Percentiles rank a stretch among this genome's conserved stretches.
These are phyloP conservation scores for Gyrodon lividus DNA, from an alignment of 768 basidiomycete species.

Conservation along the genomic window DNA sequence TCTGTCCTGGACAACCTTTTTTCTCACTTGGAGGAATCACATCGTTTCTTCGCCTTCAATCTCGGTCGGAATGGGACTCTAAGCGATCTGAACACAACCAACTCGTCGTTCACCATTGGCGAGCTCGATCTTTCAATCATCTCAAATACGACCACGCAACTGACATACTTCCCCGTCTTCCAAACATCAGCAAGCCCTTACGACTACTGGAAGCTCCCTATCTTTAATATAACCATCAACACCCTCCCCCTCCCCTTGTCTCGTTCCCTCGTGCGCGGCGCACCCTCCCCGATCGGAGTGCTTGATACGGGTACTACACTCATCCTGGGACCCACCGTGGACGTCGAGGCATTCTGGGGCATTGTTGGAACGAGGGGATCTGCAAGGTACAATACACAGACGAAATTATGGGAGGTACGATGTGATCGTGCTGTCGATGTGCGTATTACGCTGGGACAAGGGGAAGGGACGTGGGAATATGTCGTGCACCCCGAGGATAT, in stretches of 20 bases:
- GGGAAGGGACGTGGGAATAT: constrained; percentile 35
- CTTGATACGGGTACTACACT: constrained; percentile 65
- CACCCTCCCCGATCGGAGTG: constrained; percentile 48
- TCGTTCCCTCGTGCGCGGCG: constrained; percentile 42
- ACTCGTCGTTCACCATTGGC: constrained; percentile 54
- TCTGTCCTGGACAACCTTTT: constrained; percentile 51
- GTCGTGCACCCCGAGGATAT: constrained; percentile 51
- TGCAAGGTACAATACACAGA: constrained; percentile 34
- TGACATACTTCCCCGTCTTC: constrained; percentile 42
- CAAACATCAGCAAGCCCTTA: constrained; percentile 34
- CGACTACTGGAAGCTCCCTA: constrained; percentile 60
- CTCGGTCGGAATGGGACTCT: constrained; percentile 37
- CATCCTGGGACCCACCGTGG: constrained; percentile 50
- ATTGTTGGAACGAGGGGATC: constrained; percentile 42
- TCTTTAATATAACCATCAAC: constrained; percentile 46
- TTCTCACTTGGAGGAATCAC: constrained; percentile 36
- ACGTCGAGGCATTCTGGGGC: constrained; percentile 54
- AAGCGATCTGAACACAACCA: constrained; percentile 14
- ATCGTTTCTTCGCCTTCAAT: constrained; percentile 51
- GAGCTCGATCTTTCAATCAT: constrained; percentile 38
- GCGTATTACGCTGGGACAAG: constrained; percentile 44
- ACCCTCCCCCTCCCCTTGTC: constrained; percentile 41
- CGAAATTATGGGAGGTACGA: constrained; percentile 47
- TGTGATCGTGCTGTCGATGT: constrained; percentile 50
- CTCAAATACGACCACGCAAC: constrained; percentile 30